These are phyloP conservation scores for Cercospora janseana DNA, from an alignment of 2,329 filamentous ascomycete species.

Conservation along the genomic window DNA sequence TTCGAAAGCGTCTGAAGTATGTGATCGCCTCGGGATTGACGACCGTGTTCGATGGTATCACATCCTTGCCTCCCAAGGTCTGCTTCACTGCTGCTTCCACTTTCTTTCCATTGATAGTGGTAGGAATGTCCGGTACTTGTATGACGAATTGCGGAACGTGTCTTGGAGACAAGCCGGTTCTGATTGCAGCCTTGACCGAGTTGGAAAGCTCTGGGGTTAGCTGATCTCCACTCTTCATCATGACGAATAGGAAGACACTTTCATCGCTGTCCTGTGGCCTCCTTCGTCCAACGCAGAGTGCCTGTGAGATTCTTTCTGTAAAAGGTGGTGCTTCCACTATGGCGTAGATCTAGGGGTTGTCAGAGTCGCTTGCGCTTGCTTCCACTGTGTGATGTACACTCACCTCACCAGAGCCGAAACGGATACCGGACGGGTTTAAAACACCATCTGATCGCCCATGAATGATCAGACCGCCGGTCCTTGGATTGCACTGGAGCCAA, in stretches of 20 bases:
- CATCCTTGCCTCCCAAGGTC: conserved; percentile 41
- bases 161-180: conserved; percentile 32
- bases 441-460: conserved; percentile 50
- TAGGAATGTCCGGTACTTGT: conserved; percentile 29
- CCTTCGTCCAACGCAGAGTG: conserved; percentile 42
- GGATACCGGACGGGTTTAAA: conserved; percentile 49
- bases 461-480: conserved; percentile 44
- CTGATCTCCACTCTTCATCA: conserved; percentile 34
- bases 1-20: conserved; percentile 39
- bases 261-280: conserved; percentile 40
- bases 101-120: conserved; percentile 51
- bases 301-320: conserved; percentile 40
- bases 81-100: conserved; percentile 48
- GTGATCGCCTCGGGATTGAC: conserved; percentile 41
- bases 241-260: conserved; percentile 44
- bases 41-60: conserved; percentile 42
- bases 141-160: conserved; percentile 47
- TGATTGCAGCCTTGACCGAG: conserved; percentile 33
- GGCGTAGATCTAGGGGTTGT: conserved; percentile 41
- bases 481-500: conserved; percentile 45
- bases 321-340: conserved; percentile 46
- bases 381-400: not conserved
- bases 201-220: conserved; percentile 31
- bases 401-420: conserved; percentile 47
- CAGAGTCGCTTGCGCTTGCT: not conserved